A percentile compares a stretch with the other conserved stretches of the same genome.
phyloP scores from a whole-genome alignment of 768 basidiomycete species.

The Leccinum uliginosum region DNA sequence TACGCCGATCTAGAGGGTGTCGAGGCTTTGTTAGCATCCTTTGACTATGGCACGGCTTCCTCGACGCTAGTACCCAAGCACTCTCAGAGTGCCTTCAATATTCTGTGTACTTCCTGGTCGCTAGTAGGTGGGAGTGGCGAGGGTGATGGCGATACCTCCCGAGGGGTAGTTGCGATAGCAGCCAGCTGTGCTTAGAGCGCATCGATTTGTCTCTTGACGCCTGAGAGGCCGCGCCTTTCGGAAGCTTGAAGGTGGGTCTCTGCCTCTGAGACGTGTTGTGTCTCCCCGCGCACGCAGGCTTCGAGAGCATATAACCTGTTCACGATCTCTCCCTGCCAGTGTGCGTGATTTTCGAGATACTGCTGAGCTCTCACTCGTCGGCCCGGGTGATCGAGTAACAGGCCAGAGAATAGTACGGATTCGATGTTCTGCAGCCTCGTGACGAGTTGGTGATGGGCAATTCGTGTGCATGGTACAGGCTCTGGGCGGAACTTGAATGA shows the following conservation, averaged over 20 bases:
- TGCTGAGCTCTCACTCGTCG: slow-evolving; percentile 47
- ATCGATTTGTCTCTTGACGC: slow-evolving; percentile 54
- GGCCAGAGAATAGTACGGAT: too few relatives aligned
- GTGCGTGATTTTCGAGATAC: slow-evolving; percentile 47
- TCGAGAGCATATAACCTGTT: slow-evolving; percentile 57
- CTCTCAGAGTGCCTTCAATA: slow-evolving; percentile 56
- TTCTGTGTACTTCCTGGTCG: slow-evolving; percentile 56
- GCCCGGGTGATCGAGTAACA: too few relatives aligned
- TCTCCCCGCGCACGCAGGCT: slow-evolving; percentile 41
- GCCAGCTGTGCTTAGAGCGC: slow-evolving; percentile 41
- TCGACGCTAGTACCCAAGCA: slow-evolving; percentile 58
- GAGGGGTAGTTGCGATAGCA: slow-evolving; percentile 24
- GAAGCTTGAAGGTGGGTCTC: slow-evolving; percentile 45
- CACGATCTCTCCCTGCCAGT: slow-evolving; percentile 51
- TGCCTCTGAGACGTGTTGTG: slow-evolving; percentile 48
- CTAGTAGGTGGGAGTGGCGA: slow-evolving; percentile 19
- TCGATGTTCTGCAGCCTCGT: slow-evolving; percentile 61
- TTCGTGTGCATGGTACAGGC: slow-evolving; percentile 50
- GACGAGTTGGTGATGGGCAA: slow-evolving; percentile 60
- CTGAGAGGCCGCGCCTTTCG: slow-evolving; percentile 39
- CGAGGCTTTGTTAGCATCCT: slow-evolving; percentile 36
- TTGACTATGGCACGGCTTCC: slow-evolving; percentile 63
- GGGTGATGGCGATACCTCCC: slow-evolving; percentile 13
- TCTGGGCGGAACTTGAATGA: slow-evolving; percentile 26
- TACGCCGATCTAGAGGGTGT: slow-evolving; percentile 46